Conservation (phyloP, 352 stramenopile species). For the Aphanomyces cochlioides region DNA sequence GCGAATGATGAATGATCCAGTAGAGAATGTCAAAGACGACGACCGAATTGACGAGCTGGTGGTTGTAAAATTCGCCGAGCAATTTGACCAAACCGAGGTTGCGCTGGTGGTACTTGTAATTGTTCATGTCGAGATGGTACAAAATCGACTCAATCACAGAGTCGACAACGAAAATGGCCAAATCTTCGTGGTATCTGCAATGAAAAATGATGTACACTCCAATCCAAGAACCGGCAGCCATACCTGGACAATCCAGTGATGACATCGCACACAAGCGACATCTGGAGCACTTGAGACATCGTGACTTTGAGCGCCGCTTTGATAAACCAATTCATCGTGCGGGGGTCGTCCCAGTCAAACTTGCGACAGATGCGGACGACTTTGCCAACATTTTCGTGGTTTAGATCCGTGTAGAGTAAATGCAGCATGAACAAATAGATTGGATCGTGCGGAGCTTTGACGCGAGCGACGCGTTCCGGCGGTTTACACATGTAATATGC, state of each 20-base stretch:
- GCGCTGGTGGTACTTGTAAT: conserved; percentile 90
- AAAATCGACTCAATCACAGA: conserved; percentile 91
- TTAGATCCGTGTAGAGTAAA: conserved; percentile 82
- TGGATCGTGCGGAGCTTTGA: conserved; percentile 84
- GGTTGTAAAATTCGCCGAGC: conserved; percentile 92
- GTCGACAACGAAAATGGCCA: conserved; percentile 90
- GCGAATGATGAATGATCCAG: conserved; percentile 93
- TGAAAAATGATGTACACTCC: conserved; percentile 46
- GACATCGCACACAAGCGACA: conserved; percentile 85
- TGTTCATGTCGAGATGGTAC: conserved; percentile 84
- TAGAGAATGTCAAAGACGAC: conserved; percentile 93
- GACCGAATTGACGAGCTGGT: conserved; percentile 85
- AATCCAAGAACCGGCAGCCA: conserved; percentile 17
- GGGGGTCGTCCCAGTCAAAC: conserved; percentile 79
- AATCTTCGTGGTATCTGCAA: conserved; percentile 76
- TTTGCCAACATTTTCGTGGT: conserved; percentile 77
- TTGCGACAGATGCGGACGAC: conserved; percentile 93
- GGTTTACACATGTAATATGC: conserved; percentile 92
- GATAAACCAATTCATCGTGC: conserved; percentile 57
- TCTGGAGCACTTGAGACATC: conserved; percentile 83
- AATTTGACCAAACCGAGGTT: conserved; percentile 91
- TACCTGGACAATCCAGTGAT: conserved; percentile 79
- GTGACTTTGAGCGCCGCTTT: conserved; percentile 92
- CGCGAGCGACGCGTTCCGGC: conserved; percentile 71
- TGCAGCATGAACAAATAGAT: conserved; percentile 89